Conservation (phyloP, 208 protist genomes). For the Leishmania gerbilli region DNA sequence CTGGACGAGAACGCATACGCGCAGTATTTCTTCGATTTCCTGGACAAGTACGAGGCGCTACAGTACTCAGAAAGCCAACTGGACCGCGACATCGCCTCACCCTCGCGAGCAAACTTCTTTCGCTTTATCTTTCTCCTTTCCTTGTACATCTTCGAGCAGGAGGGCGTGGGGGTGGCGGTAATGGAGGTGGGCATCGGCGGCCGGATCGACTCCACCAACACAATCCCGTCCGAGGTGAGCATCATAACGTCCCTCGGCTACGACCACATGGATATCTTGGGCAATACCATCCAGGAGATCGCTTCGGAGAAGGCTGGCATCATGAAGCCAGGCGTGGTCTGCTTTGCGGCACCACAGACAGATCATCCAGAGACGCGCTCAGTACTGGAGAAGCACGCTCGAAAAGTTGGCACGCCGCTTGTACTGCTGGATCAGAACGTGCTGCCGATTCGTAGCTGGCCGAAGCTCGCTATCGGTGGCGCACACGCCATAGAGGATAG, state of each 20-base stretch:
- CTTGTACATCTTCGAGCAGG: conserved; percentile 71
- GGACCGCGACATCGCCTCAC: conserved; percentile 41
- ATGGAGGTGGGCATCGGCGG: conserved; percentile 96
- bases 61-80: conserved; percentile 59
- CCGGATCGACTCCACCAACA: conserved; percentile 92
- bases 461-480: conserved; percentile 74
- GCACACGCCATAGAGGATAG: conserved; percentile 78
- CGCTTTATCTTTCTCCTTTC: conserved; percentile 88
- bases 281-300: conserved; percentile 93
- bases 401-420: conserved; percentile 43
- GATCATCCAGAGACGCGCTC: conserved; percentile 65
- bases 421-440: conserved; percentile 62
- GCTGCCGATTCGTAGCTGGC: conserved; percentile 74
- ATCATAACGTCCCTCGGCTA: conserved; percentile 92
- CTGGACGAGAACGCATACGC: conserved; percentile 71
- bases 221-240: conserved; percentile 81
- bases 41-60: conserved; percentile 56
- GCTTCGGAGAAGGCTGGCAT: conserved; percentile 94
- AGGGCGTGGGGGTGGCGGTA: conserved; percentile 90
- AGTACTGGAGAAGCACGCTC: conserved; percentile 61
- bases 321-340: conserved; percentile 83
- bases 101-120: conserved; percentile 73
- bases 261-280: conserved; percentile 95
- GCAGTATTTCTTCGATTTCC: conserved; percentile 79
- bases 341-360: conserved; percentile 70